Base-by-base conservation (phyloP, 805 yeast genomes). In the Candida silvatica region DNA sequence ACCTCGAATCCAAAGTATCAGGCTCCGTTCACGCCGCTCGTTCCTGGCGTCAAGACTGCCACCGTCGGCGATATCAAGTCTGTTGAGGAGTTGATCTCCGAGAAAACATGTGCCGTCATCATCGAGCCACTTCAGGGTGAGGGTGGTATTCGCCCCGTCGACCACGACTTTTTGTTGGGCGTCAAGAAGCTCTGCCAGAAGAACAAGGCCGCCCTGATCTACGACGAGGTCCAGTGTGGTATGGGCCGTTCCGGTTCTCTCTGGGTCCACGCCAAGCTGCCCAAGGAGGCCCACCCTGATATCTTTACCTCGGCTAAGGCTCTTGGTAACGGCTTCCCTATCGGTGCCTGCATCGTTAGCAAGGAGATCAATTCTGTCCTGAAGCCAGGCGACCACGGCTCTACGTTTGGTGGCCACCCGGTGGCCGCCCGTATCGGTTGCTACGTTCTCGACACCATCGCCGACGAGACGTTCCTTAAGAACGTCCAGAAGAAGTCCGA, bases 121-220 rank as follows among this genome's bases (percentile, higher is more conserved):
- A 78, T 92, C 26, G 98, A 92, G 61, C 98, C 98, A 17, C 80
- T 92, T 39, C 98, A 92, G 65, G 98, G 97, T 46, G 98, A 90
- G 62, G 97, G 98, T 38, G 98, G 98, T 38, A 78, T 90, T 15
- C 75, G 77, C 50, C 75, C 80, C 15, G 71, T 85, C 38, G 66
- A 71, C 26, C 46, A 59, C 0, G 83, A 77, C 29, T 87, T 84
- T 52, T 66, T 90, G 42, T 52, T 66, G 4, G 75, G 74, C 33
- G 62, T 90, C 54, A 78, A 80, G 46, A 58, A 71, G 47, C 59
- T 82, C 37, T 85, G 96, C 55, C 61, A 64, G 37, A 69, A 77
- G 37, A 68, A 79, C 46, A 76, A 81, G 36, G 94, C 83, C 8
- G 54, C 85, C 22, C 71, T 90, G 39, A 88, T 90, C 44, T 87